Evolutionary conservation across 495 filamentous ascomycete genomes (phyloP), one percentile per base, ranked within the genome.

Genomic region (Cryomyces antarcticus): DNA sequence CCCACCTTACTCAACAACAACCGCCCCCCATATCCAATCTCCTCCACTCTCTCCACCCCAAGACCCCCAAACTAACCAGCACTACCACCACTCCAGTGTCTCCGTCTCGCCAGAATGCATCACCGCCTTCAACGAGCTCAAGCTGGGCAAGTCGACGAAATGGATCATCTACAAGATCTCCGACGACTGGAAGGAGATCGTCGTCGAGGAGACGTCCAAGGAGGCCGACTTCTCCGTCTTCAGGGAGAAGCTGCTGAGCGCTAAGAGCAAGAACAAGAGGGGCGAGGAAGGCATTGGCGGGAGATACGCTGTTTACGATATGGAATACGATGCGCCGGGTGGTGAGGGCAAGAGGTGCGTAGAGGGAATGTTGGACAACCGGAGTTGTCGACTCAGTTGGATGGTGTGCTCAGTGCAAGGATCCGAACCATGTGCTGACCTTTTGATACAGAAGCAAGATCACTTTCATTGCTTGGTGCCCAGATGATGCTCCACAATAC

Each of bases 81-180:
- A 39, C 24, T 28, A 28, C 12, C 33, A 5, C 6, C 30, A n/a
- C 50, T 47, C 39, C 56, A 94, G 88, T 68, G 85, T 89, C 52
- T 66, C 72, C 44, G 72, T 96, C 49, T 57, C 66, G 46, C 70
- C 75, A 53, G 82, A 94, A 31, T 93, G 87, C 75, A 68, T 93
- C 63, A 60, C 61, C 41, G 65, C 67, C 47, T 96, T 82, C 76
- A 87, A 93, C 60, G 76, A 93, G 43, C 78, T 97, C 47, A 93
- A 93, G 72, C 72, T 87, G 52, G 74, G 68, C 66, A 84, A 86
- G 61, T 77, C 77, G 63, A 66, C 75, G 69, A 94, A 92, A 68
- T 97, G 75, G 68, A 79, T 97, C 67, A 81, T 97, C 75, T 96
- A 77, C 80, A 93, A 93, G 72, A 78, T 97, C 56, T 72, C 80